Evolutionary conservation across 2,329 filamentous ascomycete genomes (phyloP), one percentile per base, ranked within the genome.

Genomic region (Colletotrichum camelliae): DNA sequence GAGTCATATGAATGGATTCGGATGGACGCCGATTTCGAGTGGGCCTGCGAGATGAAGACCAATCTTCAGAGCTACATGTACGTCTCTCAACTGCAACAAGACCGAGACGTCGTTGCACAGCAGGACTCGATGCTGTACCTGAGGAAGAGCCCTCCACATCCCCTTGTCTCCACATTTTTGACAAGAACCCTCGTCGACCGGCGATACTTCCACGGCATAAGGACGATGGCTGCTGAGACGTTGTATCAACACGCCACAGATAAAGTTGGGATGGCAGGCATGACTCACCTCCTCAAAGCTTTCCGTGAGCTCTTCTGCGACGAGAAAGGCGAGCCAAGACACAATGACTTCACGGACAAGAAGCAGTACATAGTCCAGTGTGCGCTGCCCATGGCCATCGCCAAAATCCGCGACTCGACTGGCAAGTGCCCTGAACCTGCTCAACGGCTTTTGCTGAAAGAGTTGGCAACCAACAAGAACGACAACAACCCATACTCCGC

Each of bases 1-100:
- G 97, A 99, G 82, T 98, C 95, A 0, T 99, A 98, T 81, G 97
- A 99, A 83, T 99, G 97, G 97, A 98, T 99, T 79, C 94, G 97
- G 24, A 94, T 98, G 86, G 97, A 99, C 84, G 96, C 96, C 18
- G 97, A 99, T 84, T 98, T 98, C 79, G 97, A 99, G 83, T 99
- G 97, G 97, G 93, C 98, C 74, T 97, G 94, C 84, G 93, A 93
- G 79, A 94, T 98, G 84, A 93, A 94, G 76, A 88, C 90, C 13
- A 93, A 93, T 77, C 95, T 98, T 90, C 95, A 95, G 61, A 92
- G 95, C 6, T 98, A 98, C 88, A 99, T 99, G 97, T 98, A 97
- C 83, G 92, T 98, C 74, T 98, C 97, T 27, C 97, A 99, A 84
- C 88, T 99, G 77, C 97, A 99, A 83, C 97, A 99, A 84, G 97